Evolutionary conservation across 2,329 filamentous ascomycete genomes (phyloP), one percentile per base, ranked within the genome.

Genomic region (Kalaharituber pfeilii): DNA sequence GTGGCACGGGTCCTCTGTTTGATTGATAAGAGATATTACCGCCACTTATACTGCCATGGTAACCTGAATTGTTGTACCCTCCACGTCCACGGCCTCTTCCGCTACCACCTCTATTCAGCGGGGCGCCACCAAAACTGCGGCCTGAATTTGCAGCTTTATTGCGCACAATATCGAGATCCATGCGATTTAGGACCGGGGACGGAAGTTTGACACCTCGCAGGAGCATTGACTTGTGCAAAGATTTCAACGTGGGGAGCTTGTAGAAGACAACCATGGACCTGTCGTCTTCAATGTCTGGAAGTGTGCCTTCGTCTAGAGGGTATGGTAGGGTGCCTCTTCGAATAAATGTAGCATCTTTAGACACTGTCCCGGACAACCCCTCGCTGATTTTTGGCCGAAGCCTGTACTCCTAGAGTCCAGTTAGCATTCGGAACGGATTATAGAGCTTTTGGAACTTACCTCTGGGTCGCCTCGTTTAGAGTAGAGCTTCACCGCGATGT

Each of bases 211-310:
- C 80, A 11, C 91, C 91, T 2, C 86, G 81, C 30, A 98, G 75
- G 13, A 98, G 76, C 84, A 94, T 93, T 5, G 88, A 95, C 67
- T 95, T 95, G 70, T 98, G 91, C 3, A 79, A 72, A 62, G 85
- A 77, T 8, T 73, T 73, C 18, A 78, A 79, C 39, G 75, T 73
- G 0, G 89, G 88, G 69, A 95, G 83, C 45, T 86, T 79, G 66
- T 93, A 98, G 64, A 84, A 73, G 9, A 96, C 87, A 65, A 84
- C 94, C 60, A 96, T 78, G 27, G 86, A 91, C 56, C 82, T 80
- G 68, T 98, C 86, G 62, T 87, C 84, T 53, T 94, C 86, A 8
- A 95, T 70, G 62, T 81, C 75, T 2, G 85, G 83, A 74, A 91
- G 80, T 2, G 75, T 75, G 33, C 80, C 78, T 39, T 78, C 75